A percentile compares a stretch with the other conserved stretches of the same genome.
Conservation (phyloP, 2,329 filamentous ascomycete genomes). For the Venturia nashicola region DNA sequence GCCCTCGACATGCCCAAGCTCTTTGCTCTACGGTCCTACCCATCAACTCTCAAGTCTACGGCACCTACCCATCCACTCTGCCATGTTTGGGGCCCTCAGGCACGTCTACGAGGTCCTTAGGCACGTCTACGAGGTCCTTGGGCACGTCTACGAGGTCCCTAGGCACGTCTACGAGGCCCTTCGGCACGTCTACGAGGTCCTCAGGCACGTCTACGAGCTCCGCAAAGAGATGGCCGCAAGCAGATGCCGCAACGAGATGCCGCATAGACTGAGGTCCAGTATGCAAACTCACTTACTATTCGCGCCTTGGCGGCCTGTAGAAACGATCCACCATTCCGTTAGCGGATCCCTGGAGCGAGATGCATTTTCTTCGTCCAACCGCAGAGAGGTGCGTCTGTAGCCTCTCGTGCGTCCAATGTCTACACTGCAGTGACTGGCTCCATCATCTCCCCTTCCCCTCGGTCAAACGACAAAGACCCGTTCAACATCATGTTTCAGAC, state of each 20-base stretch:
- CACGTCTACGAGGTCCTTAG: too few relatives aligned
- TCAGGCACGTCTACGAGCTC: not conserved
- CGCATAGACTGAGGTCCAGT: not conserved
- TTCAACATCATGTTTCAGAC: not conserved
- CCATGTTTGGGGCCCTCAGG: too few relatives aligned
- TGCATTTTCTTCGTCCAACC: slow-evolving; percentile 2
- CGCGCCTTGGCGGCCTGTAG: not conserved
- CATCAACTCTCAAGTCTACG: too few relatives aligned
- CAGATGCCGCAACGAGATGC: too few relatives aligned
- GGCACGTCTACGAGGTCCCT: too few relatives aligned
- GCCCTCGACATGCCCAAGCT: too few relatives aligned
- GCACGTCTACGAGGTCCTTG: too few relatives aligned
- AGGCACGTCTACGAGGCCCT: too few relatives aligned
- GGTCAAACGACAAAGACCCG: not conserved
- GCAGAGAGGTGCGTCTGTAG: not conserved
- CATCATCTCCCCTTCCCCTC: not conserved
- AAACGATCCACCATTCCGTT: not conserved
- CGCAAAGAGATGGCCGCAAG: not conserved
- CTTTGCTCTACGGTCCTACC: too few relatives aligned
- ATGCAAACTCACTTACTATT: not conserved
- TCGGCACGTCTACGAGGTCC: too few relatives aligned
- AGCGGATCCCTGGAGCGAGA: not conserved
- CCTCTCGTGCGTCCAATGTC: not conserved
- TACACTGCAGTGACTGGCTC: too few relatives aligned
- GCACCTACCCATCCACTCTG: too few relatives aligned